A percentile compares a stretch with the other conserved stretches of the same genome.
Evolutionary conservation across 441 rosid genomes (phyloP).

Genomic region (Populus trichocarpa): DNA sequence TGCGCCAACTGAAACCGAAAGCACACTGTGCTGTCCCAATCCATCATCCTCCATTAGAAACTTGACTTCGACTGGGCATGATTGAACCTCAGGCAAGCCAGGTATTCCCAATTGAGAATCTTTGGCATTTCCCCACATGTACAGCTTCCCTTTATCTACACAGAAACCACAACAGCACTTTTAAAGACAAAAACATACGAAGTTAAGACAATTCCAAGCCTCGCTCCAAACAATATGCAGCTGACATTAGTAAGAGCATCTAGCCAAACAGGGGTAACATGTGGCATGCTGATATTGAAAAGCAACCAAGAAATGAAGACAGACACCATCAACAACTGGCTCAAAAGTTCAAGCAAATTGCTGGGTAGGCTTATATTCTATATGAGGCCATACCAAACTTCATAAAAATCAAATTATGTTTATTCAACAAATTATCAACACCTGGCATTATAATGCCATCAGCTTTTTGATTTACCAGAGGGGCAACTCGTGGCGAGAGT

Average conservation of each 20-base stretch:
- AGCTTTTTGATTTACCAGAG: not conserved
- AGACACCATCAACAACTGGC: not conserved
- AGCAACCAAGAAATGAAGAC: not conserved
- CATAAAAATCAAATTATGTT: not conserved
- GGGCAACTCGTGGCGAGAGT: not conserved
- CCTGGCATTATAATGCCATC: not conserved
- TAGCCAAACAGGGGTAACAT: not conserved
- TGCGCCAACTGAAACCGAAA: conserved; percentile 76
- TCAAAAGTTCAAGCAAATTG: not conserved
- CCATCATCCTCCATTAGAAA: conserved; percentile 72
- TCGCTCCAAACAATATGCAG: too few relatives aligned
- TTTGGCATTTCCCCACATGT: conserved; percentile 94
- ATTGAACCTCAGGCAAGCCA: conserved; percentile 71
- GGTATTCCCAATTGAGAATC: conserved; percentile 90
- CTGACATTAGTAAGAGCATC: too few relatives aligned
- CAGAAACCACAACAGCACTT: not conserved
- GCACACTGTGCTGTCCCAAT: conserved; percentile 44
- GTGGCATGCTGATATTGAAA: not conserved
- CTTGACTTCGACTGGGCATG: conserved; percentile 60
- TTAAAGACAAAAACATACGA: not conserved
- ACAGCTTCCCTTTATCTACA: conserved; percentile 73
- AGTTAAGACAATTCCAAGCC: not conserved
- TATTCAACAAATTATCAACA: not conserved
- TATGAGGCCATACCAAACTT: not conserved
- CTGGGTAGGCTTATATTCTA: not conserved